Evolutionary conservation across 2,329 filamentous ascomycete species (phyloP), one percentile per base, ranked within the genome.

Genomic region (Neoarthrinium moseri): DNA sequence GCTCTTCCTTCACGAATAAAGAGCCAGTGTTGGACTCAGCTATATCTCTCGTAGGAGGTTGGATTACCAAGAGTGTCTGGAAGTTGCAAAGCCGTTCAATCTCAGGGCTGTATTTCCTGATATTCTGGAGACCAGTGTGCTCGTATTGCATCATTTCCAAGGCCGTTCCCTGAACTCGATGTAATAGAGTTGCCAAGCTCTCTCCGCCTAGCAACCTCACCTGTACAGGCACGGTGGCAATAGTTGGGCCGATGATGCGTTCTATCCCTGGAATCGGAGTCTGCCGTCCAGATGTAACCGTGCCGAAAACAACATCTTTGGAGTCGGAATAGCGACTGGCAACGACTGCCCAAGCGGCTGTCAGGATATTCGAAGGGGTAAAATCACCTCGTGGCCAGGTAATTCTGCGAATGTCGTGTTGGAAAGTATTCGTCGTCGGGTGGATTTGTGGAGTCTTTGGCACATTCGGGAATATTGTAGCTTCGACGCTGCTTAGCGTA

Each of bases 191-290:
- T 11, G 7, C 11, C 10, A 42, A 11, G 8, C 22, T 13, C 8
- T 11, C 15, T 8, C 17, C 18, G 5, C 5, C 11, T 7, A 10
- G 15, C 17, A 38, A 10, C 6, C 13, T 10, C 7, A 30, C 15
- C 10, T 24, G 38, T 18, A 29, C 8, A 10, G 38, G 38, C 11
- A 42, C 13, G 12, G 38, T 29, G 13, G 38, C 38, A 13, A 42
- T 42, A 7, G 38, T 42, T 29, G 38, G 38, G n/a, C 38, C 38
- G 23, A 20, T 26, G 13, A 42, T 23, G 13, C 20, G 8, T 18
- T 42, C 38, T n/a, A 42, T 42, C 11, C 24, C 38, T 10, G 17
- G 22, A 13, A 42, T 24, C n/a, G 38, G 38, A 17, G 23, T n/a
- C 4, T 20, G n/a, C 4, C 38, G 22, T 6, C 38, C 38, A 27